A percentile compares a stretch with the other conserved stretches of the same genome.
Conservation (phyloP, 495 filamentous ascomycete species). For the Evernia prunastri region DNA sequence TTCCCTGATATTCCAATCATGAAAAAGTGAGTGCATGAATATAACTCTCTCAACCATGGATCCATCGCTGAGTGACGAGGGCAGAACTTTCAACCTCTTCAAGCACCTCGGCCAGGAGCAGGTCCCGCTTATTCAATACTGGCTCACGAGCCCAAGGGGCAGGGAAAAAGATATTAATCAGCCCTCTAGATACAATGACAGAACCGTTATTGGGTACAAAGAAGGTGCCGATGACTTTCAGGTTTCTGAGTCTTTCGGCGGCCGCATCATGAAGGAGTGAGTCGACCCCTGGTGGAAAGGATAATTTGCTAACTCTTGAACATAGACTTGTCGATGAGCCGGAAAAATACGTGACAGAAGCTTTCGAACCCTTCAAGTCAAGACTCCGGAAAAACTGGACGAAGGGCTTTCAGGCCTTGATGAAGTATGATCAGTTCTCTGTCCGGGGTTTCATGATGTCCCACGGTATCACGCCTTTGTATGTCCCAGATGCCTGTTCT, state of each 20-base stretch:
- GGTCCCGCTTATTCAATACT: not conserved
- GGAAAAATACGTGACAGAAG: not conserved
- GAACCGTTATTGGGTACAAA: conserved; percentile 3
- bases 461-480: conserved; percentile 12
- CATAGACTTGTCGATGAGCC: conserved; percentile 6
- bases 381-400: conserved; percentile 9
- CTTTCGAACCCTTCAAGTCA: conserved; percentile 7
- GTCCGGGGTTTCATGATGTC: conserved; percentile 14
- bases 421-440: conserved; percentile 14
- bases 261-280: conserved; percentile 8
- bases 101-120: conserved; percentile 2
- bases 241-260: conserved; percentile 5
- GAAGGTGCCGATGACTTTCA: not conserved
- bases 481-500: not conserved
- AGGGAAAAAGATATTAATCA: not conserved
- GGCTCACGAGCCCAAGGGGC: not conserved
- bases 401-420: conserved; percentile 9
- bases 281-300: not conserved
- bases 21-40: conserved; percentile 22
- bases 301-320: conserved; percentile 13
- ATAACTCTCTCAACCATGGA: not conserved
- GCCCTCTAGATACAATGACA: conserved; percentile 13
- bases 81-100: conserved; percentile 5
- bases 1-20: conserved; percentile 24
- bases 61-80: not conserved